A percentile compares a stretch with the other conserved stretches of the same genome.
phyloP scores from a whole-genome alignment of 2,329 filamentous ascomycete species.

The Fusarium chlamydosporum region DNA sequence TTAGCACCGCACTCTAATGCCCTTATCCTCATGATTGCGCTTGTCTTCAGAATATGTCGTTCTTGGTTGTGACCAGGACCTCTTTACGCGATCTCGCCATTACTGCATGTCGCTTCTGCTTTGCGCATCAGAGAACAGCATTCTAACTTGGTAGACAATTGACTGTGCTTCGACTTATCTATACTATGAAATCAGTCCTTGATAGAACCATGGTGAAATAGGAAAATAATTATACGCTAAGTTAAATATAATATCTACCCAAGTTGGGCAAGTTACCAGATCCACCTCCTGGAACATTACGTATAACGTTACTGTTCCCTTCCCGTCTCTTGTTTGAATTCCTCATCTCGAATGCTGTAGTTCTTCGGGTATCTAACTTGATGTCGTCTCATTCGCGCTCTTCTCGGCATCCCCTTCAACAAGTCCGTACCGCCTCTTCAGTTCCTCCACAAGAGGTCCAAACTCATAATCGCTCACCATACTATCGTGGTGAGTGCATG shows the following conservation, averaged over 20 bases:
- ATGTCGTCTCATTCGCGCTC: slow-evolving; percentile 40
- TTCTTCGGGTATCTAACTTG: slow-evolving; percentile 42
- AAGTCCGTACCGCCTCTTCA: slow-evolving; percentile 62
- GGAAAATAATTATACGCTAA: slow-evolving; percentile 1
- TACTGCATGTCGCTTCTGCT: not conserved
- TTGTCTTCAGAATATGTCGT: not conserved
- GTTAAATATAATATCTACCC: not conserved
- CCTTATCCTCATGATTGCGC: not conserved
- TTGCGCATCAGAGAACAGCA: not conserved
- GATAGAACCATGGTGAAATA: not conserved
- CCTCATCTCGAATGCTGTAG: slow-evolving; percentile 1
- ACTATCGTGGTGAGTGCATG: slow-evolving; percentile 77
- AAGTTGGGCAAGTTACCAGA: slow-evolving; percentile 1
- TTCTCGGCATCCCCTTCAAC: slow-evolving; percentile 25
- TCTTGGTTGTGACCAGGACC: not conserved
- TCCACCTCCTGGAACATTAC: slow-evolving; percentile 30
- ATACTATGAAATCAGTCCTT: not conserved
- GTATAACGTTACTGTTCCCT: slow-evolving; percentile 9
- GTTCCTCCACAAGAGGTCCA: slow-evolving; percentile 70
- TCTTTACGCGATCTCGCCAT: not conserved
- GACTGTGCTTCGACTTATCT: not conserved
- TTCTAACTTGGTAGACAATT: not conserved
- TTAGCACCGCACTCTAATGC: not conserved
- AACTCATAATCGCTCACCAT: slow-evolving; percentile 77
- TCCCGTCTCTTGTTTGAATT: slow-evolving; percentile 13